A percentile compares a stretch with the other conserved stretches of the same genome.
Conservation (phyloP, 2,329 filamentous ascomycete genomes). For the Orbilia javanica region DNA sequence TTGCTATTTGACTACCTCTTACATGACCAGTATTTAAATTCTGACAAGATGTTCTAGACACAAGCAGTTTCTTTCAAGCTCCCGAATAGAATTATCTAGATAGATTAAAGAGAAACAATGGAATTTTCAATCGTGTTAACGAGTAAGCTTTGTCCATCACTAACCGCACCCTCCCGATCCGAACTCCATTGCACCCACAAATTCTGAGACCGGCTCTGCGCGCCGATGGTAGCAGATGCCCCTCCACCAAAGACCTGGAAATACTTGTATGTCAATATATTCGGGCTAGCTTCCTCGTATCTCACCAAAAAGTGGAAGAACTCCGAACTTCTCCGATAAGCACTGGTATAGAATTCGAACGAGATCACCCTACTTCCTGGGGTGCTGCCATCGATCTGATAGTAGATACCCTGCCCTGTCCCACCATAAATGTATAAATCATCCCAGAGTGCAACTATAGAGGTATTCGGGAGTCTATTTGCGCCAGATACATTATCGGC, state of each 20-base stretch:
- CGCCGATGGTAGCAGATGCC: slow-evolving; percentile 44
- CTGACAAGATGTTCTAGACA: too few species aligned
- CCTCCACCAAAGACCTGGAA: slow-evolving; percentile 46
- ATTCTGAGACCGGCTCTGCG: slow-evolving; percentile 43
- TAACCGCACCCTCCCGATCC: slow-evolving; percentile 27
- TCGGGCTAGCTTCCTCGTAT: slow-evolving; percentile 49
- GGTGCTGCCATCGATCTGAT: slow-evolving; percentile 33
- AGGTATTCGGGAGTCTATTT: slow-evolving; percentile 43
- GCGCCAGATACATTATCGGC: slow-evolving; percentile 12
- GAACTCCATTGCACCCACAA: slow-evolving; percentile 50
- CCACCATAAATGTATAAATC: slow-evolving; percentile 52
- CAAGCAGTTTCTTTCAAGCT: too few species aligned
- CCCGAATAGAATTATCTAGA: background rate
- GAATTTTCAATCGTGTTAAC: slow-evolving; percentile 46
- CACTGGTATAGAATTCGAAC: slow-evolving; percentile 55
- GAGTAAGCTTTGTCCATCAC: slow-evolving; percentile 36
- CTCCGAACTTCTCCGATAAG: slow-evolving; percentile 33
- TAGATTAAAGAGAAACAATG: slow-evolving; percentile 16
- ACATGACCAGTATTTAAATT: too few species aligned
- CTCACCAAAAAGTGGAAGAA: slow-evolving; percentile 55
- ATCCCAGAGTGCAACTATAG: slow-evolving; percentile 45
- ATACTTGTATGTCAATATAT: slow-evolving; percentile 38
- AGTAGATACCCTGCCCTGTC: slow-evolving; percentile 55
- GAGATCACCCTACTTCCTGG: slow-evolving; percentile 23
- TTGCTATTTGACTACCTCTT: too few species aligned